Base-by-base conservation (phyloP, 805 yeast genomes). In the Saturnispora gosingensis region DNA sequence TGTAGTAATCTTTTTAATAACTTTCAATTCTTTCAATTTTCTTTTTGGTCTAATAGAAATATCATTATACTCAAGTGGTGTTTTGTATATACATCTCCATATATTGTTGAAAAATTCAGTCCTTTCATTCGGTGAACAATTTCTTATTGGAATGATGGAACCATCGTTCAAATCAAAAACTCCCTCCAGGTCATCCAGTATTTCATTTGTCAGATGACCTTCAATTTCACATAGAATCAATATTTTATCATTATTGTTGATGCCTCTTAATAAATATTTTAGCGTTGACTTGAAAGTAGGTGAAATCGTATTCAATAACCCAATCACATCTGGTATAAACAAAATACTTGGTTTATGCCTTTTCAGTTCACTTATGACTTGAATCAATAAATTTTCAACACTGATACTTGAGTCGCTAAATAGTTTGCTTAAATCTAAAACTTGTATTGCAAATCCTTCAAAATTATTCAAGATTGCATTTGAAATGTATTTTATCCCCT, bases 381-480 rank as follows among this genome's bases (percentile, higher is more conserved):
- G 96, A 28, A 91, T 86, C 20, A 89, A 75, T 1, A 85, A 76
- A 61, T 88, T 84, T 64, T 93, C 99, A 1, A 91, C 82, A 0
- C 95, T 79, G 59, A 87, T 72, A 0, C 88, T 80, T 7, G 91
- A 73, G 59, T 91, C 97, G 13, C 88, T 80, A 56, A 82, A 81
- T 50, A 93, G 63, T 7, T 83, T 74, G 1, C 89, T 85, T 52
- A 93, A 70, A 63, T 93, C 99, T 42, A 93, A 72, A 1, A 85
- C 78, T 64, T 93, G 97, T 13, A 88, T 82, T 61, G 88, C 91
- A 60, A 83, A 88, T 0, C 97, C 96, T 67, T 93, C 99, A 48
- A 93, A 70, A 57, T 81, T 75, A 60, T 88, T 85, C 49, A 91
- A 70, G 9, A 90, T 72, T 0, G 98, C 97, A 2, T 89, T 74